A percentile compares a stretch with the other conserved stretches of the same genome.
These are phyloP conservation scores for Hippophae gyantsensis DNA, from an alignment of 306 rosid genomes.

Conservation along the genomic window DNA sequence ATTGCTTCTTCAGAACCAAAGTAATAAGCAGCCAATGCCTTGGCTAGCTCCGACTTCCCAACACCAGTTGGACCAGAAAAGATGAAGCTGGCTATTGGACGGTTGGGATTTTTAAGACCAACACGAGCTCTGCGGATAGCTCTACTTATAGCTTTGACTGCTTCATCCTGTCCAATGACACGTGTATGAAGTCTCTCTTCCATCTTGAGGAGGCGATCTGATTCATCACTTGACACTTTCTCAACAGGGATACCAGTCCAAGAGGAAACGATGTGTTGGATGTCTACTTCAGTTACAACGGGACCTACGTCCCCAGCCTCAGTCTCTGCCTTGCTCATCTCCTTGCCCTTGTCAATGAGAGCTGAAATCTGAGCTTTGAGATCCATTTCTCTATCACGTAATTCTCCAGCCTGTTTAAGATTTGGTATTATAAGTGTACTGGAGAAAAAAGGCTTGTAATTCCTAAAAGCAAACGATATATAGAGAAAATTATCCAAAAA, in stretches of 20 bases:
- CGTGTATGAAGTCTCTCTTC: conserved; percentile 87
- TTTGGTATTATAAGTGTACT: conserved; percentile 2
- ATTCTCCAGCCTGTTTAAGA: conserved; percentile 73
- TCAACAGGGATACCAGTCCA: conserved; percentile 99
- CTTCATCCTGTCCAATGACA: conserved; percentile 88
- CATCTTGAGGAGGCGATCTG: conserved; percentile 96
- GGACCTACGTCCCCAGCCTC: conserved; percentile 91
- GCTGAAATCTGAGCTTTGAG: conserved; percentile 77
- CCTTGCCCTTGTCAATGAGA: conserved; percentile 78
- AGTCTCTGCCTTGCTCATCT: conserved; percentile 91
- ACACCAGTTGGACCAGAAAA: conserved; percentile 98
- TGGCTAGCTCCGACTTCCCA: conserved; percentile 94
- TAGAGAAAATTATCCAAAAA: background rate
- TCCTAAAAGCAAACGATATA: background rate
- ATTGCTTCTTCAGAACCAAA: conserved; percentile 95
- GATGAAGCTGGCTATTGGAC: conserved; percentile 95
- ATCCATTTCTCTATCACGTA: conserved; percentile 92
- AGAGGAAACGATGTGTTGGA: conserved; percentile 76
- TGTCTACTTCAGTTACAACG: conserved; percentile 76
- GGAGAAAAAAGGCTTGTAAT: background rate
- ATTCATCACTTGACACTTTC: conserved; percentile 86
- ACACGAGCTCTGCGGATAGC: conserved; percentile 94
- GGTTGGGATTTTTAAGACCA: conserved; percentile 86
- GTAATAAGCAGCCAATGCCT: conserved; percentile 84
- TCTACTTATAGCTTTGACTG: conserved; percentile 87